Percentiles rank a stretch among this genome's conserved stretches.
phyloP scores from a whole-genome alignment of 202 grass and related monocot species.

The Schoenoplectus tabernaemontani region DNA sequence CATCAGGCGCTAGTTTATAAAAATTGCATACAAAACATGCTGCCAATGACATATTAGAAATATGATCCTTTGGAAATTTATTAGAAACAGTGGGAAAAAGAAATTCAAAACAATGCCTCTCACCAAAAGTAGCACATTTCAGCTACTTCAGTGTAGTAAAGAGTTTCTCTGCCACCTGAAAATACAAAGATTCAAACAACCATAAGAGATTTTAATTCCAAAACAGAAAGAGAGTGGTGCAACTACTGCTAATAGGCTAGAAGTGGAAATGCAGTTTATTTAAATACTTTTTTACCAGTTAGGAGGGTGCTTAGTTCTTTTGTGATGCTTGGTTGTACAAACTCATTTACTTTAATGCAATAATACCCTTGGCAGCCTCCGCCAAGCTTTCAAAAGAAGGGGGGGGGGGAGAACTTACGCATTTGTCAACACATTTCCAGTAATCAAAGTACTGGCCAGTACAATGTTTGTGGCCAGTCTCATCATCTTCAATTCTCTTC shows the following conservation, averaged over 20 bases:
- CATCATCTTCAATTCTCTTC: constrained; percentile 64
- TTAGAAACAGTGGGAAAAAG: constrained; percentile 8
- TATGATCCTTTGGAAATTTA: constrained; percentile 11
- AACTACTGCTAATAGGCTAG: too few relatives aligned
- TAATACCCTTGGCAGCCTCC: neutral
- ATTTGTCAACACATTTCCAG: constrained; percentile 75
- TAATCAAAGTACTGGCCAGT: constrained; percentile 96
- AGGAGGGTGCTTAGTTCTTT: too few relatives aligned
- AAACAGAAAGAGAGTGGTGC: neutral
- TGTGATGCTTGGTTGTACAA: too few relatives aligned
- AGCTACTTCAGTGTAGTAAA: constrained; percentile 62
- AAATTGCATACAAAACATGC: constrained; percentile 18
- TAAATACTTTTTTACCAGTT: too few relatives aligned
- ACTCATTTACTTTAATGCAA: too few relatives aligned
- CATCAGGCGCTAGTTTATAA: constrained; percentile 9
- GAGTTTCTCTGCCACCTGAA: constrained; percentile 81
- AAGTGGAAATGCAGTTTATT: too few relatives aligned
- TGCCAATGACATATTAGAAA: constrained; percentile 9
- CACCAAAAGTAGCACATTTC: constrained; percentile 21
- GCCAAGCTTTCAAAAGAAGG: neutral
- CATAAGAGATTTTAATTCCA: neutral
- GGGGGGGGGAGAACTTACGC: constrained; percentile 35
- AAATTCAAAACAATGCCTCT: constrained; percentile 22
- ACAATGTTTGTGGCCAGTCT: constrained; percentile 81
- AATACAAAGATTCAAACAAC: neutral